These are phyloP conservation scores for Aspergillus fumigatus DNA, from an alignment of 2,329 filamentous ascomycete genomes.

Conservation along the genomic window DNA sequence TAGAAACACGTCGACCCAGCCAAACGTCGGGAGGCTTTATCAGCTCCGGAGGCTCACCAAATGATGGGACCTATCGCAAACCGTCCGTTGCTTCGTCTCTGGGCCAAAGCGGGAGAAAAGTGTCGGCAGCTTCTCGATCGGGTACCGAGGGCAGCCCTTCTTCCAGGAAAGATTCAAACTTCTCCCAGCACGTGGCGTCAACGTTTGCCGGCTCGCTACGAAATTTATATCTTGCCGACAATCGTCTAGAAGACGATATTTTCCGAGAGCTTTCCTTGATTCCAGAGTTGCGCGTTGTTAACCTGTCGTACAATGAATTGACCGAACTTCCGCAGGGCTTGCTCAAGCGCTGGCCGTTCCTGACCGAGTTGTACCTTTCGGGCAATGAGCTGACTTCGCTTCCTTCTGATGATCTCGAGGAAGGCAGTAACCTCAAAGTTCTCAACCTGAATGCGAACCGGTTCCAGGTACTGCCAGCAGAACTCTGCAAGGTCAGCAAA, in stretches of 20 bases:
- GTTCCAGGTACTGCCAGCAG: constrained; percentile 92
- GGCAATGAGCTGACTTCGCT: constrained; percentile 90
- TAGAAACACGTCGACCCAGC: constrained; percentile 69
- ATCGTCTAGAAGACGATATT: constrained; percentile 87
- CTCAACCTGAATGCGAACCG: constrained; percentile 97
- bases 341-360: constrained; percentile 81
- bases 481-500: constrained; percentile 90
- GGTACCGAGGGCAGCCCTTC: constrained; percentile 56
- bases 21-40: constrained; percentile 74
- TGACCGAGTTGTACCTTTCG: constrained; percentile 89
- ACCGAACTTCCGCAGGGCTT: constrained; percentile 87
- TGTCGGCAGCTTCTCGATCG: constrained; percentile 71
- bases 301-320: constrained; percentile 90
- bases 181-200: constrained; percentile 71
- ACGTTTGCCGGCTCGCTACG: constrained; percentile 85
- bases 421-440: constrained; percentile 79
- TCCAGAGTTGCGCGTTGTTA: constrained; percentile 78
- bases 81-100: constrained; percentile 78
- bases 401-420: constrained; percentile 89
- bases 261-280: constrained; percentile 86
- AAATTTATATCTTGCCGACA: constrained; percentile 86
- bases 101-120: constrained; percentile 75
- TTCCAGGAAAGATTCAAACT: constrained; percentile 78
- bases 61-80: constrained; percentile 57
- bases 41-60: constrained; percentile 70